Percentiles rank a stretch among this genome's conserved stretches.
These are phyloP conservation scores for Suhomyces yuchorum DNA, from an alignment of 1,139 yeast genomes.

Conservation along the genomic window DNA sequence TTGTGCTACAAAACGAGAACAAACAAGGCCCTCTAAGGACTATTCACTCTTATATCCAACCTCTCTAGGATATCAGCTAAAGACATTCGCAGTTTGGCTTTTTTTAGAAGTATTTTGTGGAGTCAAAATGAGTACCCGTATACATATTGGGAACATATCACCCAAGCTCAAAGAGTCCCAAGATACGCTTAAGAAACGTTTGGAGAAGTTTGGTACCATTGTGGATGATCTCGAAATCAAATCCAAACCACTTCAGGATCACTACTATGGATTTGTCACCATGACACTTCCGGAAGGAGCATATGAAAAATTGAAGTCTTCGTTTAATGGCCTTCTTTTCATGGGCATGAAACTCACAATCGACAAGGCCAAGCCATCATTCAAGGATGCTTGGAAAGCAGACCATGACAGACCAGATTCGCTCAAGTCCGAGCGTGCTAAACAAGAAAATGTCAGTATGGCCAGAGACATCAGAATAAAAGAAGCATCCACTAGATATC, in stretches of 20 bases:
- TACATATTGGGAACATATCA: slow-evolving; percentile 75
- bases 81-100: neutral
- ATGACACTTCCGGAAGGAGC: slow-evolving; percentile 51
- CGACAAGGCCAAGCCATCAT: slow-evolving; percentile 45
- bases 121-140: slow-evolving; percentile 30
- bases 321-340: slow-evolving; percentile 69
- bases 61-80: too few species aligned
- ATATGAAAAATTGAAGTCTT: slow-evolving; percentile 50
- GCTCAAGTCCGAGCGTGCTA: slow-evolving; percentile 31
- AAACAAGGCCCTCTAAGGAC: neutral
- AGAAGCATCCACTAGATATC: slow-evolving; percentile 38
- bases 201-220: slow-evolving; percentile 54
- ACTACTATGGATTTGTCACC: slow-evolving; percentile 67
- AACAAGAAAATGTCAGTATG: slow-evolving; percentile 38
- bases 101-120: neutral
- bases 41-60: too few species aligned
- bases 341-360: slow-evolving; percentile 71
- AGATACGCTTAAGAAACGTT: slow-evolving; percentile 45
- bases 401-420: slow-evolving; percentile 43
- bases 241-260: slow-evolving; percentile 50
- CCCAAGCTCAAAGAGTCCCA: slow-evolving; percentile 48
- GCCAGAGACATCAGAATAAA: slow-evolving; percentile 46
- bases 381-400: slow-evolving; percentile 42
- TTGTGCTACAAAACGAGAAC: neutral
- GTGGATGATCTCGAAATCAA: slow-evolving; percentile 47